These are phyloP conservation scores for Nannizzia gypsea DNA, from an alignment of 2,329 filamentous ascomycete species.

Conservation along the genomic window DNA sequence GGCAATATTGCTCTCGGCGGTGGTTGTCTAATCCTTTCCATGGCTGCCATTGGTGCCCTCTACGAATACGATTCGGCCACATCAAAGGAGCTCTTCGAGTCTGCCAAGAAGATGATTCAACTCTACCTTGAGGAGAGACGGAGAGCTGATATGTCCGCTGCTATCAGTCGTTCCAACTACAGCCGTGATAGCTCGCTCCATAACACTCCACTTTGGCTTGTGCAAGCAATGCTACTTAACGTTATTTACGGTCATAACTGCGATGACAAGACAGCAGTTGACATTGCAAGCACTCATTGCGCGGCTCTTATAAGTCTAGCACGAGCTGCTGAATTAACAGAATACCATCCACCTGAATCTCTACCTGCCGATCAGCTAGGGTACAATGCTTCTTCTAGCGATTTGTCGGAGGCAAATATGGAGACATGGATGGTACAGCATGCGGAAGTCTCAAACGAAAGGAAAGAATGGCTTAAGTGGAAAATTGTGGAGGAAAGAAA, in stretches of 20 bases:
- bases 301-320: slow-evolving; percentile 83
- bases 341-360: slow-evolving; percentile 28
- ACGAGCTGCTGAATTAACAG: slow-evolving; percentile 68
- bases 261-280: slow-evolving; percentile 77
- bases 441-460: slow-evolving; percentile 26
- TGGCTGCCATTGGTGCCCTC: slow-evolving; percentile 74
- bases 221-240: slow-evolving; percentile 93
- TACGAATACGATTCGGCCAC: slow-evolving; percentile 74
- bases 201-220: slow-evolving; percentile 80
- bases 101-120: slow-evolving; percentile 90
- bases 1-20: slow-evolving; percentile 59
- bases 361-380: slow-evolving; percentile 30
- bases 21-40: slow-evolving; percentile 74
- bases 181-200: slow-evolving; percentile 52
- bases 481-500: slow-evolving; percentile 82
- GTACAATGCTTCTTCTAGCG: slow-evolving; percentile 40
- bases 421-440: slow-evolving; percentile 28
- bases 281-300: slow-evolving; percentile 86
- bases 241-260: slow-evolving; percentile 93
- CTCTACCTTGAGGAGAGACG: slow-evolving; percentile 83
- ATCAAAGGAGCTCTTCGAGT: slow-evolving; percentile 78
- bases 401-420: slow-evolving; percentile 45
- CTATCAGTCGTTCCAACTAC: slow-evolving; percentile 40
- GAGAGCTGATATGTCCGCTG: slow-evolving; percentile 64
- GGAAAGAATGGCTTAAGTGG: slow-evolving; percentile 72